Percentiles rank a stretch among this genome's conserved stretches.
Evolutionary conservation across 352 stramenopile genomes (phyloP).

Genomic region (Phytophthora macrochlamydospora): DNA sequence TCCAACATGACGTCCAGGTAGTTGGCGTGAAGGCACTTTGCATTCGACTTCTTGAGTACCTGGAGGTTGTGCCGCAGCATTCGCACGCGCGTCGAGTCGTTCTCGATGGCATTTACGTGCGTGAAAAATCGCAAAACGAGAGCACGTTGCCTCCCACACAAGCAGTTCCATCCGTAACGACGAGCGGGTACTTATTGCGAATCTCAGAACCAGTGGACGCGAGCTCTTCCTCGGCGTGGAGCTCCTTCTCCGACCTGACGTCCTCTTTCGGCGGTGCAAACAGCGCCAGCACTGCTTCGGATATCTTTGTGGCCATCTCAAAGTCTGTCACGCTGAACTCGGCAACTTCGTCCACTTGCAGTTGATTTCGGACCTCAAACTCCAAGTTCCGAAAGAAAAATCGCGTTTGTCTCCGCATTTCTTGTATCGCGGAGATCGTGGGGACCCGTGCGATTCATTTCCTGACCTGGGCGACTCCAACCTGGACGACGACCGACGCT

Average conservation of each 20-base stretch:
- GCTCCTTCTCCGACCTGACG: slow-evolving; percentile 13
- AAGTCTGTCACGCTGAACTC: slow-evolving; percentile 84
- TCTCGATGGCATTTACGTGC: slow-evolving; percentile 79
- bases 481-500: slow-evolving; percentile 17
- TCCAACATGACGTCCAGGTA: slow-evolving; percentile 78
- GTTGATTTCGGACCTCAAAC: slow-evolving; percentile 60
- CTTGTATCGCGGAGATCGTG: slow-evolving; percentile 15
- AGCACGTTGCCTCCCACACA: slow-evolving; percentile 82
- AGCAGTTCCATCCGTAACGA: slow-evolving; percentile 80
- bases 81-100: slow-evolving; percentile 55
- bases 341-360: slow-evolving; percentile 82
- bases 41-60: slow-evolving; percentile 67
- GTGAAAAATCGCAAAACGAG: slow-evolving; percentile 83
- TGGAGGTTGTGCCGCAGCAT: slow-evolving; percentile 81
- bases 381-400: slow-evolving; percentile 85
- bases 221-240: slow-evolving; percentile 15
- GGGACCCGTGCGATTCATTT: slow-evolving; percentile 7
- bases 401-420: slow-evolving; percentile 86
- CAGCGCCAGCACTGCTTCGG: slow-evolving; percentile 56
- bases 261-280: slow-evolving; percentile 30
- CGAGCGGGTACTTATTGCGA: slow-evolving; percentile 46
- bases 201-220: slow-evolving; percentile 4
- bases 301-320: slow-evolving; percentile 81
- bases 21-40: slow-evolving; percentile 58
- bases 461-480: slow-evolving; percentile 24